Conservation (phyloP, 805 yeast genomes). For the Kazachstania psychrophila region DNA sequence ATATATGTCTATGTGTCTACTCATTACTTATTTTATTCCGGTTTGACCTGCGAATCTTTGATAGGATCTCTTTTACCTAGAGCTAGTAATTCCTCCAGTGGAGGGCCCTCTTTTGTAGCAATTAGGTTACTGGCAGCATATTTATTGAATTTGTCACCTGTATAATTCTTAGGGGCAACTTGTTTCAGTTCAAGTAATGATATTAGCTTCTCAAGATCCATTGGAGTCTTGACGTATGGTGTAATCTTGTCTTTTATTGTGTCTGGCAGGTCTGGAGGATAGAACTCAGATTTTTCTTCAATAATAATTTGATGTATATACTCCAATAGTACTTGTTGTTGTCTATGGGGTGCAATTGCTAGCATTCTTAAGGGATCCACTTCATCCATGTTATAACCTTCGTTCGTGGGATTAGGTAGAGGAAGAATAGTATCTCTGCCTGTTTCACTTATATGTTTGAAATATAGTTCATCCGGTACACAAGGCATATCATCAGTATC, state of each 20-base stretch:
- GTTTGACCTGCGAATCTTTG: too few species aligned
- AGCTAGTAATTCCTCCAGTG: constrained; percentile 17
- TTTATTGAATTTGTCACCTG: constrained; percentile 6
- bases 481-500: constrained; percentile 30
- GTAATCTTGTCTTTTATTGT: constrained; percentile 12
- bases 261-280: constrained; percentile 25
- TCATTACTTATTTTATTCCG: too few species aligned
- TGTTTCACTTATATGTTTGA: constrained; percentile 8
- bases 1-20: neutral
- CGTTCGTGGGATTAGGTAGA: constrained; percentile 10
- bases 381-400: constrained; percentile 11
- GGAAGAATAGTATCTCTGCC: constrained; percentile 16
- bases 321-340: constrained; percentile 20
- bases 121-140: neutral
- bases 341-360: constrained; percentile 27
- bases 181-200: constrained; percentile 16
- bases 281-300: constrained; percentile 12
- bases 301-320: constrained; percentile 19
- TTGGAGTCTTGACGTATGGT: constrained; percentile 5
- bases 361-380: constrained; percentile 22
- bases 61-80: constrained; percentile 12
- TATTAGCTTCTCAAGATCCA: constrained; percentile 6
- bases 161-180: neutral
- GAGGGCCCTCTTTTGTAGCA: constrained; percentile 13
- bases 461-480: constrained; percentile 16